A percentile compares a stretch with the other conserved stretches of the same genome.
Evolutionary conservation across 305 asterid species (phyloP).

Genomic region (Lippia alba): DNA sequence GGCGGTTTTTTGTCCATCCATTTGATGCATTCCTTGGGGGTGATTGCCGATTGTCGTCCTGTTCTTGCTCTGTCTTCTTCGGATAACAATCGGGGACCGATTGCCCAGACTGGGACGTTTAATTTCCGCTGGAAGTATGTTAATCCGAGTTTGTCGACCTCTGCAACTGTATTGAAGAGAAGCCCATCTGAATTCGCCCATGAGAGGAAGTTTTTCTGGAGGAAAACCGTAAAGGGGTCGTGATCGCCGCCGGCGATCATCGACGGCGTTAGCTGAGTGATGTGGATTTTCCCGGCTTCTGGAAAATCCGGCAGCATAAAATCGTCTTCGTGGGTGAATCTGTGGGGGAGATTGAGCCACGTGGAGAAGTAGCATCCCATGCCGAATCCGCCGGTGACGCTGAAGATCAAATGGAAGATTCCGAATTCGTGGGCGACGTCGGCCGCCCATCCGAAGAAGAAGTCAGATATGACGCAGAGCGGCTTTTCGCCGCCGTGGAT

Average conservation of each 20-base stretch:
- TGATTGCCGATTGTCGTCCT: constrained; percentile 27
- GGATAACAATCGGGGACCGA: constrained; percentile 53
- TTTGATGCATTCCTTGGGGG: constrained; percentile 37
- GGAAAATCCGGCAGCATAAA: constrained; percentile 54
- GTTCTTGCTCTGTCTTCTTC: constrained; percentile 37
- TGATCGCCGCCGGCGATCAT: constrained; percentile 35
- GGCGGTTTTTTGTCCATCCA: constrained; percentile 47
- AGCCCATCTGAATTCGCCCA: constrained; percentile 54
- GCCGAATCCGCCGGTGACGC: constrained; percentile 50
- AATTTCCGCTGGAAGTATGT: constrained; percentile 47
- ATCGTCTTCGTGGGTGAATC: constrained; percentile 32
- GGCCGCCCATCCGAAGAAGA: constrained; percentile 55
- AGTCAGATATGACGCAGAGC: constrained; percentile 48
- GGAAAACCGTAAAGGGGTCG: constrained; percentile 38
- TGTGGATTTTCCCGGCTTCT: constrained; percentile 50
- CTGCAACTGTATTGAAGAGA: constrained; percentile 53
- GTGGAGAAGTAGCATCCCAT: constrained; percentile 52
- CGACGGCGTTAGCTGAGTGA: constrained; percentile 42
- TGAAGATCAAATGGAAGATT: constrained; percentile 45
- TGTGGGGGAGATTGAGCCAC: constrained; percentile 62
- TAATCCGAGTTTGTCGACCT: constrained; percentile 47
- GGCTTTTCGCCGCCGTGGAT: constrained; percentile 40
- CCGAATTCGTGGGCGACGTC: constrained; percentile 50
- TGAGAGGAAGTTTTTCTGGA: constrained; percentile 35
- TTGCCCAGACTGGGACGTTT: constrained; percentile 49